These are phyloP conservation scores for Melanopsichium pennsylvanicum DNA, from an alignment of 1,284 basidiomycete species.

Conservation along the genomic window DNA sequence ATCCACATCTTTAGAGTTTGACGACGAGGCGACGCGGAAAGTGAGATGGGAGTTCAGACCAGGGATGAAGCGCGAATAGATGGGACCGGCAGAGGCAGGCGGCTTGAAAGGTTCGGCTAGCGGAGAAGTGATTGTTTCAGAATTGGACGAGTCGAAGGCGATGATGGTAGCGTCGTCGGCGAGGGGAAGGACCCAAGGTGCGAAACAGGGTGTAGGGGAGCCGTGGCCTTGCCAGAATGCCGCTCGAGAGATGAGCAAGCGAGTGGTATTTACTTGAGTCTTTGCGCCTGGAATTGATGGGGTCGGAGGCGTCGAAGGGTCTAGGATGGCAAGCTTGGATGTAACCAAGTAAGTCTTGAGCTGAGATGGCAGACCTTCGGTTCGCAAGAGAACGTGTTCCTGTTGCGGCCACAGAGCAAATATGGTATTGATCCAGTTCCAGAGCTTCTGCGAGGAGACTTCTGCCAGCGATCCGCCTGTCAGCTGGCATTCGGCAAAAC, in stretches of 20 bases:
- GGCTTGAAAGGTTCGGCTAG: slow-evolving; percentile 21
- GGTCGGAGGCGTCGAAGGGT: slow-evolving; percentile 22
- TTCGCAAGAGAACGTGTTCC: slow-evolving; percentile 22
- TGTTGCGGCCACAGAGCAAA: slow-evolving; percentile 54
- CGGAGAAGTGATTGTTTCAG: slow-evolving; percentile 16
- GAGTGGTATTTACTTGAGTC: slow-evolving; percentile 6
- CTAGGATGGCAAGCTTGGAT: slow-evolving; percentile 36
- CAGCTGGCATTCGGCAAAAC: slow-evolving; percentile 29
- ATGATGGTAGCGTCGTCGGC: slow-evolving; percentile 13
- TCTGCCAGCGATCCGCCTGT: no score
- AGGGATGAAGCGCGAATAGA: slow-evolving; percentile 58
- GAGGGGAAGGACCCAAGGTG: slow-evolving; percentile 38
- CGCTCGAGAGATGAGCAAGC: slow-evolving; percentile 46
- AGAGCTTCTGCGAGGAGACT: slow-evolving; percentile 19
- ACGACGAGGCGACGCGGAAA: slow-evolving; percentile 48
- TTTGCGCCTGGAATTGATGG: slow-evolving; percentile 5
- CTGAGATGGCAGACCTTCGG: slow-evolving; percentile 1
- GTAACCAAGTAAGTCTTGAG: slow-evolving; percentile 15
- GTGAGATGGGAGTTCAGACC: slow-evolving; percentile 53
- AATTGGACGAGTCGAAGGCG: slow-evolving; percentile 20
- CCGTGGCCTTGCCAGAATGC: slow-evolving; percentile 57
- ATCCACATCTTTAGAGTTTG: slow-evolving; percentile 46
- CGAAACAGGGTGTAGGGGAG: slow-evolving; percentile 27
- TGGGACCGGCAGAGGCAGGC: slow-evolving; percentile 15
- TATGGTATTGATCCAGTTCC: slow-evolving; percentile 45